These are phyloP conservation scores for Corymbia citriodora DNA, from an alignment of 441 rosid species.

Conservation along the genomic window DNA sequence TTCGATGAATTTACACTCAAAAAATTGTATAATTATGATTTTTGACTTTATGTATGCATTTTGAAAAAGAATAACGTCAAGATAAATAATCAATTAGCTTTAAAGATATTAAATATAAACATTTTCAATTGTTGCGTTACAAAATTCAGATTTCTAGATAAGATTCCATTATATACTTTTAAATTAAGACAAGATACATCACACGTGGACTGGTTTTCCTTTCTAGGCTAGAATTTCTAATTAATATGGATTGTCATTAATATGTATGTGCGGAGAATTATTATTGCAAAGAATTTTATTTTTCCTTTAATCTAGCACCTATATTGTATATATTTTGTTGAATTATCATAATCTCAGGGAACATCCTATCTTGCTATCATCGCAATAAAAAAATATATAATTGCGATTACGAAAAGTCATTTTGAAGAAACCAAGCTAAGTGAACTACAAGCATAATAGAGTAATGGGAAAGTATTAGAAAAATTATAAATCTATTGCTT, in stretches of 20 bases:
- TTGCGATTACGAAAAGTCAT: too few relatives aligned
- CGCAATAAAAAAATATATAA: too few relatives aligned
- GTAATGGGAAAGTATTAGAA: neutral
- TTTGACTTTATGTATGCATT: too few relatives aligned
- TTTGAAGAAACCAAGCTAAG: neutral
- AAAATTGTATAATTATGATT: too few relatives aligned
- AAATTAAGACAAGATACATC: neutral
- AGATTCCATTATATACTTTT: neutral
- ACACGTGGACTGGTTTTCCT: neutral
- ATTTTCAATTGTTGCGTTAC: neutral
- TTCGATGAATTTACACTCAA: too few relatives aligned
- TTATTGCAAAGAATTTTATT: neutral
- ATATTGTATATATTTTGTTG: too few relatives aligned
- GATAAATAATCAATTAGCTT: neutral
- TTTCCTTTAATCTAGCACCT: too few relatives aligned
- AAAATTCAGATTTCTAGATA: neutral
- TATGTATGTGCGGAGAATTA: fast-evolving
- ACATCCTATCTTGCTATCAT: too few relatives aligned
- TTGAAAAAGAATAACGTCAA: neutral
- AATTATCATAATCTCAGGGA: too few relatives aligned
- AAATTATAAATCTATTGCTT: too few relatives aligned
- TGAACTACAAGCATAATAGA: neutral
- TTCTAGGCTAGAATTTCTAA: neutral
- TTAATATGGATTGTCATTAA: neutral
- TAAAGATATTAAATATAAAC: neutral